Evolutionary conservation across 345 rosid species (phyloP).

Genomic region (Salix udensis): DNA sequence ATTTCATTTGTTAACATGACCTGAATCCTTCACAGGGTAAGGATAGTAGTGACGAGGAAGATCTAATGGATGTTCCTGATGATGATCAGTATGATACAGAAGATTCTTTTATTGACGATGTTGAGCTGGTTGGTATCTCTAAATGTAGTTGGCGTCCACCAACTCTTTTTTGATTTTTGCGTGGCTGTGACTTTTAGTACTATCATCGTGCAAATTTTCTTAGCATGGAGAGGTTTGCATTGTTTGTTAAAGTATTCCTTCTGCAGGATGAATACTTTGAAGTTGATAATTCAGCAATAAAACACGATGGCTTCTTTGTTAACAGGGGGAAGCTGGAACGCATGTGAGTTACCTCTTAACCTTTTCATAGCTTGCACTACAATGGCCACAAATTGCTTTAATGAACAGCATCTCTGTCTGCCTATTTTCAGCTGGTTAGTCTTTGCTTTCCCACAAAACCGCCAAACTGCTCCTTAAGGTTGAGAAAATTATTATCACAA

Average conservation of each 20-base stretch:
- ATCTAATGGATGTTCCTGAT: slow-evolving; percentile 72
- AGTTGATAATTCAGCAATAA: slow-evolving; percentile 84
- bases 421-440: not conserved
- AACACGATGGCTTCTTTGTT: slow-evolving; percentile 88
- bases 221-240: not conserved
- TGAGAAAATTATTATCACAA: not conserved
- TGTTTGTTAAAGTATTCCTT: not conserved
- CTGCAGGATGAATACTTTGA: slow-evolving; percentile 96
- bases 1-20: slow-evolving; percentile 15
- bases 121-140: slow-evolving; percentile 67
- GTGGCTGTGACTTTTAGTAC: not conserved
- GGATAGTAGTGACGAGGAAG: slow-evolving; percentile 93
- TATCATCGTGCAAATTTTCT: not conserved
- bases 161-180: not conserved
- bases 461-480: not conserved
- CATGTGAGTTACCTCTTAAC: slow-evolving; percentile 49
- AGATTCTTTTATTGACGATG: slow-evolving; percentile 94
- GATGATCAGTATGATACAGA: slow-evolving; percentile 96
- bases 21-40: slow-evolving; percentile 57
- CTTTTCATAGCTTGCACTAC: not conserved
- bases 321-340: slow-evolving; percentile 86
- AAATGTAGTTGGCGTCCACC: not conserved
- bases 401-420: not conserved
- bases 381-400: not conserved
- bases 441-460: not conserved